These are phyloP conservation scores for Yarrowia alimentaria DNA, from an alignment of 805 yeast species.

Conservation along the genomic window DNA sequence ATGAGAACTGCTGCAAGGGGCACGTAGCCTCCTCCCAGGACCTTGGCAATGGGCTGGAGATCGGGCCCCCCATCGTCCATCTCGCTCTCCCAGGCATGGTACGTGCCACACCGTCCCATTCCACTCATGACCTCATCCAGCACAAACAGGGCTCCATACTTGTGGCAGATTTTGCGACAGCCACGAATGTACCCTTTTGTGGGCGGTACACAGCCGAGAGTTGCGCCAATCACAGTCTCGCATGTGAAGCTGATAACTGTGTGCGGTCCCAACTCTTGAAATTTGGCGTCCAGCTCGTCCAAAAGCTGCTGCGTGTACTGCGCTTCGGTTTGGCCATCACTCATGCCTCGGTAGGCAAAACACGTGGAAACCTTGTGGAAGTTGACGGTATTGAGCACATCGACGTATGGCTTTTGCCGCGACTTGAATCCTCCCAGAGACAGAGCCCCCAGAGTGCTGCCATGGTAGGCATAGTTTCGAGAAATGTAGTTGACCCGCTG, in stretches of 20 bases:
- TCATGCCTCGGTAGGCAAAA: constrained; percentile 36
- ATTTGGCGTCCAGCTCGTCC: constrained; percentile 45
- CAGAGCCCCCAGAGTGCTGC: constrained; percentile 42
- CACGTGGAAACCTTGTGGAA: constrained; percentile 21
- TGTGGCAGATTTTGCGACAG: constrained; percentile 48
- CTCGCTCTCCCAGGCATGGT: constrained; percentile 46
- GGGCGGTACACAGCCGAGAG: constrained; percentile 48
- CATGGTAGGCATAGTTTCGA: constrained; percentile 50
- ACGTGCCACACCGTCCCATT: constrained; percentile 51
- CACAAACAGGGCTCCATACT: constrained; percentile 51
- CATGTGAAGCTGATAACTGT: constrained; percentile 47
- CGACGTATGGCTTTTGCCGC: neutral
- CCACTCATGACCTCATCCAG: constrained; percentile 61
- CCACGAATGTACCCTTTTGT: constrained; percentile 51
- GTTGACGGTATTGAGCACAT: constrained; percentile 3
- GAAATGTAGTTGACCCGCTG: constrained; percentile 46
- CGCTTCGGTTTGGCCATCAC: constrained; percentile 43
- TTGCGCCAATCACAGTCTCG: constrained; percentile 51
- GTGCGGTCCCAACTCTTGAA: constrained; percentile 46
- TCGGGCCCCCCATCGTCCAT: constrained; percentile 49
- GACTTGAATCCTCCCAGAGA: constrained; percentile 11
- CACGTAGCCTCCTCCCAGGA: constrained; percentile 45
- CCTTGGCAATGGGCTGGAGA: constrained; percentile 41
- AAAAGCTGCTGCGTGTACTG: constrained; percentile 44
- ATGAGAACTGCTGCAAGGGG: constrained; percentile 40